Conservation (phyloP, 2,329 filamentous ascomycete genomes). For the Chalara sp. region DNA sequence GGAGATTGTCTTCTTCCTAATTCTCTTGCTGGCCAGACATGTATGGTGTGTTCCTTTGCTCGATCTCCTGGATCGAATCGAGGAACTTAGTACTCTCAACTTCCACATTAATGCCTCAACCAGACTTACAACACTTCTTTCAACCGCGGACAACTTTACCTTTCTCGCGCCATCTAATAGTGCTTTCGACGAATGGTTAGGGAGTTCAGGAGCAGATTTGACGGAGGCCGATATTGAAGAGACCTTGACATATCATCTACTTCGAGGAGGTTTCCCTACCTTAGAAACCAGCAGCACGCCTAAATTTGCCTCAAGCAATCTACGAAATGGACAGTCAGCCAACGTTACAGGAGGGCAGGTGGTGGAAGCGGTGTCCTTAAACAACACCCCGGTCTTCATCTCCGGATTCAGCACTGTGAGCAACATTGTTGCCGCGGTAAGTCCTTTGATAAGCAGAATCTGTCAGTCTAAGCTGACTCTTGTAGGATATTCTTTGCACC, state of each 20-base stretch:
- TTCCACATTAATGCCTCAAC: constrained; percentile 1
- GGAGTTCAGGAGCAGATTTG: constrained; percentile 4
- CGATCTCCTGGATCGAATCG: neutral
- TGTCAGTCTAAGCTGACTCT: neutral
- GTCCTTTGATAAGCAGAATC: neutral
- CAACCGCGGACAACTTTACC: constrained; percentile 3
- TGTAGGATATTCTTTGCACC: constrained; percentile 45
- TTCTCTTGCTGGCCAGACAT: neutral
- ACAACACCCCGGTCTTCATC: constrained; percentile 7
- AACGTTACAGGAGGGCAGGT: constrained; percentile 18
- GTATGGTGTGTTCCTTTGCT: neutral
- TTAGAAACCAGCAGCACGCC: constrained; percentile 8
- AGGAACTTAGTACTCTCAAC: neutral
- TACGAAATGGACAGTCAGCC: constrained; percentile 10
- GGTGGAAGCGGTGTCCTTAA: constrained; percentile 9
- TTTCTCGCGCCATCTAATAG: constrained; percentile 6
- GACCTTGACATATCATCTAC: constrained; percentile 14
- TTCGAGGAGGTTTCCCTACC: constrained; percentile 13
- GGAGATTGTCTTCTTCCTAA: neutral
- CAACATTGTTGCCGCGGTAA: constrained; percentile 8
- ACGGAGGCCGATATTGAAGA: constrained; percentile 10
- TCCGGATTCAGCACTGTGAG: constrained; percentile 12
- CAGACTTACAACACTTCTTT: neutral
- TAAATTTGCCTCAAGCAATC: constrained; percentile 12
- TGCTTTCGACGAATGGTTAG: constrained; percentile 10